Percentiles rank a stretch among this genome's conserved stretches.
Conservation (phyloP, 495 filamentous ascomycete species). For the Hyaloscypha variabilis region DNA sequence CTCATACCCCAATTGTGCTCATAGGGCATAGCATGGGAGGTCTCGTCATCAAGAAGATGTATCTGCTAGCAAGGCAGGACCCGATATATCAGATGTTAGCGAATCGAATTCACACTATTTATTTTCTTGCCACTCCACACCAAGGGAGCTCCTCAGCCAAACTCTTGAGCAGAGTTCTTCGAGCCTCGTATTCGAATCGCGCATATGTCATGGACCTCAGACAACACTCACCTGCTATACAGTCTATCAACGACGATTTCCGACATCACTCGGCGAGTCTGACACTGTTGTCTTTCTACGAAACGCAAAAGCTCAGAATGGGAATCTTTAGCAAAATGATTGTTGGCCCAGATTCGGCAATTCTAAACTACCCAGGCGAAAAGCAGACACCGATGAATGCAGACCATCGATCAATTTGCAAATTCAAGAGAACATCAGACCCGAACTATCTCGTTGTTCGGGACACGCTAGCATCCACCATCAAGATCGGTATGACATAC, state of each 20-base stretch:
- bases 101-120: conserved; percentile 42
- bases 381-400: conserved; percentile 43
- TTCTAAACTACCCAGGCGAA: conserved; percentile 47
- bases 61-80: conserved; percentile 33
- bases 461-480: conserved; percentile 40
- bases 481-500: conserved; percentile 8
- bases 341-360: conserved; percentile 47
- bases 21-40: conserved; percentile 59
- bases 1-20: conserved; percentile 41
- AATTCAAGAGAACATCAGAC: conserved; percentile 42
- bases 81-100: conserved; percentile 32
- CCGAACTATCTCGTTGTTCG: conserved; percentile 43
- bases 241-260: conserved; percentile 54
- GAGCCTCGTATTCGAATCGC: conserved; percentile 29
- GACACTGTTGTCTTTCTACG: conserved; percentile 51
- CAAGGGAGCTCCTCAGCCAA: conserved; percentile 48
- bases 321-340: conserved; percentile 36
- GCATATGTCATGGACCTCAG: conserved; percentile 46
- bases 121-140: conserved; percentile 57
- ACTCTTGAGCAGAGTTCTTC: conserved; percentile 36
- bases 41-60: conserved; percentile 51
- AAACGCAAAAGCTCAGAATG: conserved; percentile 42
- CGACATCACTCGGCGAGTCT: conserved; percentile 41
- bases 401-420: conserved; percentile 52
- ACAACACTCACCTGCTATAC: conserved; percentile 36